These are phyloP conservation scores for Microdochium trichocladiopsis DNA, from an alignment of 2,329 filamentous ascomycete genomes.

Conservation along the genomic window DNA sequence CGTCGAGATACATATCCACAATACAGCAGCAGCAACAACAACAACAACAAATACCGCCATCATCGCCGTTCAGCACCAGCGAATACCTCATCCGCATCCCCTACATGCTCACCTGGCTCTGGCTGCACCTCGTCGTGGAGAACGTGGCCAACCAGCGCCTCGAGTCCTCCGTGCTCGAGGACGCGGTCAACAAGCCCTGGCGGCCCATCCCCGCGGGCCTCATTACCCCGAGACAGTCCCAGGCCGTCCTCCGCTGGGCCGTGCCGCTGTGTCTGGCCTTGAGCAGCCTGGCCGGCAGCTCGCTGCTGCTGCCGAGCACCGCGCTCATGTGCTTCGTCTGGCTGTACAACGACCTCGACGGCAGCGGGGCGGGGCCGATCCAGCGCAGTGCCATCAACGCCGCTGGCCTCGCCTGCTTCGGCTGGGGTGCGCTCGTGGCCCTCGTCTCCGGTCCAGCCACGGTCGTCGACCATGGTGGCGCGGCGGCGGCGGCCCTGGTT, in stretches of 20 bases:
- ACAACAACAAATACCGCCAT: too few relatives aligned
- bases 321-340: slow-evolving; percentile 16
- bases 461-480: not conserved
- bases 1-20: not conserved
- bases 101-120: slow-evolving; percentile 8
- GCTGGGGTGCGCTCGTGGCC: slow-evolving; percentile 14
- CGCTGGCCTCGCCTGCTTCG: slow-evolving; percentile 17
- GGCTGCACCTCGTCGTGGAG: slow-evolving; percentile 18
- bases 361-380: slow-evolving; percentile 8
- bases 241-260: slow-evolving; percentile 6
- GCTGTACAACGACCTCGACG: slow-evolving; percentile 23
- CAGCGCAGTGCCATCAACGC: slow-evolving; percentile 19
- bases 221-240: slow-evolving; percentile 11
- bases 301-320: slow-evolving; percentile 9
- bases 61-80: not conserved
- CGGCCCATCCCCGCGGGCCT: slow-evolving; percentile 15
- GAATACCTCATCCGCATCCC: not conserved
- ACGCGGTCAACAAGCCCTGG: slow-evolving; percentile 23
- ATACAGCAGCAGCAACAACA: not conserved
- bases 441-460: slow-evolving; percentile 1
- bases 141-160: slow-evolving; percentile 20
- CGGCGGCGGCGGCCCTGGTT: not conserved
- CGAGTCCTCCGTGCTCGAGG: slow-evolving; percentile 13
- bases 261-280: slow-evolving; percentile 4
- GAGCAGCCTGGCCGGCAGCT: slow-evolving; percentile 5